phyloP scores from a whole-genome alignment of 1,284 basidiomycete species.

The Rhodotorula sp. region DNA sequence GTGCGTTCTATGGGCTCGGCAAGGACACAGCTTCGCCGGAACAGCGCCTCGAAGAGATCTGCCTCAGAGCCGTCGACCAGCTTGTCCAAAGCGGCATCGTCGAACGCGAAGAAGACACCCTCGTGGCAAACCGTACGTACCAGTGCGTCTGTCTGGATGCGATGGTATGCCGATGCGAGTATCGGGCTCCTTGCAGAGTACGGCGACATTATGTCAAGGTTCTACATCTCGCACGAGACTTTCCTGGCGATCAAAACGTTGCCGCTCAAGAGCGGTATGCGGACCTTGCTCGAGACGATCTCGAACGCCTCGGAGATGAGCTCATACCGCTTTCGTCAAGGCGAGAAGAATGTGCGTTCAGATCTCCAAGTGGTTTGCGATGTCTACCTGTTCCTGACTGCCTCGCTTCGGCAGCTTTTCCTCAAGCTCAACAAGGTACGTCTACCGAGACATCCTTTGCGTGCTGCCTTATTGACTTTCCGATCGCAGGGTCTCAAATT shows the following conservation, averaged over 20 bases:
- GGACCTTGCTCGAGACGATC: conserved; percentile 41
- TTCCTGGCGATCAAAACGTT: conserved; percentile 38
- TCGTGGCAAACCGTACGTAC: conserved; percentile 22
- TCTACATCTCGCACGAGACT: conserved; percentile 38
- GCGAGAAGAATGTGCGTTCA: conserved; percentile 47
- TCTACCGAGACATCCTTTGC: background rate
- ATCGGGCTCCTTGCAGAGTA: background rate
- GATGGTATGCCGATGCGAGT: background rate
- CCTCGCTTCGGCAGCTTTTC: background rate
- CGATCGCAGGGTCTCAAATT: conserved; percentile 26
- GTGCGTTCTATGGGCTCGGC: conserved; percentile 62
- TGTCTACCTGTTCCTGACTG: background rate
- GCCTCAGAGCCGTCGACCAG: conserved; percentile 34
- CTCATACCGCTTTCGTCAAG: conserved; percentile 47
- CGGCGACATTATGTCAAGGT: conserved; percentile 41
- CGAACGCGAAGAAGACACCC: conserved; percentile 14
- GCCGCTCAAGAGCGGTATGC: conserved; percentile 29
- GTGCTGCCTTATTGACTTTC: too few relatives aligned
- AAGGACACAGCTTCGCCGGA: conserved; percentile 24
- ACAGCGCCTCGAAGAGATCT: conserved; percentile 41
- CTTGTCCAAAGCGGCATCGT: conserved; percentile 38
- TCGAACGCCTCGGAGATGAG: conserved; percentile 46
- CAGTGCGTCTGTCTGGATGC: background rate
- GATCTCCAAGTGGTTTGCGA: background rate
- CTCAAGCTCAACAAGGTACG: conserved; percentile 34